Evolutionary conservation across 2,329 filamentous ascomycete genomes (phyloP).

Genomic region (Fusarium neocosmosporiellum): DNA sequence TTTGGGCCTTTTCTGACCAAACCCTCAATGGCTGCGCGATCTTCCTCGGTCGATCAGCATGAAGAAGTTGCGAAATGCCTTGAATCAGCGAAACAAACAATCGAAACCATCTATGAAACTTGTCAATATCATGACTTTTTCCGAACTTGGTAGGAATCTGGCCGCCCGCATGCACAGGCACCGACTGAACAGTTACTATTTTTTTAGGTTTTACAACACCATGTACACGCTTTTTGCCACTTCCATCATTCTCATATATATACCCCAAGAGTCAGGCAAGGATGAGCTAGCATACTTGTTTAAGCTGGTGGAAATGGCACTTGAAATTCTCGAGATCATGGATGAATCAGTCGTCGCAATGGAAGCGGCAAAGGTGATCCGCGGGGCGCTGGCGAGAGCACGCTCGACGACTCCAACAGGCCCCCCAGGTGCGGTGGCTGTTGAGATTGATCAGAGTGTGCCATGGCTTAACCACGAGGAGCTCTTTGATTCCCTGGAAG

Average conservation of each 20-base stretch:
- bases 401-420: not conserved
- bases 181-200: not conserved
- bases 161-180: not conserved
- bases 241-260: conserved; percentile 6
- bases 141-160: not conserved
- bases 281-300: not conserved
- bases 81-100: conserved; percentile 3
- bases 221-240: conserved; percentile 13
- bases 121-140: conserved; percentile 14
- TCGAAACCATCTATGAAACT: conserved; percentile 6
- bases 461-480: not conserved
- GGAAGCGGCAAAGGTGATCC: conserved; percentile 14
- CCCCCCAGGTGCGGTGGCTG: not conserved
- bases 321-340: conserved; percentile 12
- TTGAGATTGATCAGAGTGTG: not conserved
- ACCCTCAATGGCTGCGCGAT: not conserved
- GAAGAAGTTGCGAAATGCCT: conserved; percentile 3
- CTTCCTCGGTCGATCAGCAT: not conserved
- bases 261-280: not conserved
- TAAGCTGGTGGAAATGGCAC: not conserved
- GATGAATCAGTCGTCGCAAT: conserved; percentile 12
- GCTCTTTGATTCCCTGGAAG: no score
- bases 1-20: conserved; percentile 6
- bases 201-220: conserved; percentile 13
- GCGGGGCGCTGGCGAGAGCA: not conserved